Percentiles rank a stretch among this genome's conserved stretches.
These are phyloP conservation scores for Aspergillus sp. DNA, from an alignment of 2,329 filamentous ascomycete species.

Conservation along the genomic window DNA sequence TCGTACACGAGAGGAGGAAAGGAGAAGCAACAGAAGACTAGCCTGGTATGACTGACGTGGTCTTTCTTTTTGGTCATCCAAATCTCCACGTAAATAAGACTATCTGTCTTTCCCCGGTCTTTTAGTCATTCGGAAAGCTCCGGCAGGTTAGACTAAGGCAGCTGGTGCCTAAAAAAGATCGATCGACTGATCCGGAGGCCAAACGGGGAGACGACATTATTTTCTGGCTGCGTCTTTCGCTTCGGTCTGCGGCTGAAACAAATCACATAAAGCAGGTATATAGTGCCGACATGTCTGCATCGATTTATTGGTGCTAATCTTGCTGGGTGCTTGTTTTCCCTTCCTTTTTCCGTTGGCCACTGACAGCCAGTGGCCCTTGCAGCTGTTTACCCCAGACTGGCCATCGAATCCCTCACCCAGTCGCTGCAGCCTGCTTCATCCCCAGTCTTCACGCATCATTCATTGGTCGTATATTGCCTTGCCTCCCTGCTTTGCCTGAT, in stretches of 20 bases:
- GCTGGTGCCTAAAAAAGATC: neutral
- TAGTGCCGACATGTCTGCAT: neutral
- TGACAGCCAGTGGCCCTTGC: neutral
- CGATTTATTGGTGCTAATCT: neutral
- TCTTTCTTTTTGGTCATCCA: neutral
- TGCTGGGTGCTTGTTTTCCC: neutral
- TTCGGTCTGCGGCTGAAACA: neutral
- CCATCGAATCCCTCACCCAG: neutral
- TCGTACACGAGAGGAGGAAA: neutral
- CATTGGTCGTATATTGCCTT: conserved; percentile 2
- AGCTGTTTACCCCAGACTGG: conserved; percentile 1
- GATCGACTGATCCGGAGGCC: neutral
- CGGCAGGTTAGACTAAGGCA: neutral
- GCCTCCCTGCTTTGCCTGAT: neutral
- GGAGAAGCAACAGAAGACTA: neutral
- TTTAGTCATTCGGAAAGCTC: neutral
- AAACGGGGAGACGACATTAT: neutral
- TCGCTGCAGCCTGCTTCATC: neutral
- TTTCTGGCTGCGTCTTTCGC: neutral
- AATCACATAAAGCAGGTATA: neutral
- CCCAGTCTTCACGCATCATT: neutral
- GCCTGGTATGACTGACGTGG: neutral
- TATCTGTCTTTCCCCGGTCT: neutral
- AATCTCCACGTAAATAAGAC: neutral
- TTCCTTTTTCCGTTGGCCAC: neutral